Evolutionary conservation across 1,284 basidiomycete genomes (phyloP).

Genomic region (Heterobasidion irregulare): DNA sequence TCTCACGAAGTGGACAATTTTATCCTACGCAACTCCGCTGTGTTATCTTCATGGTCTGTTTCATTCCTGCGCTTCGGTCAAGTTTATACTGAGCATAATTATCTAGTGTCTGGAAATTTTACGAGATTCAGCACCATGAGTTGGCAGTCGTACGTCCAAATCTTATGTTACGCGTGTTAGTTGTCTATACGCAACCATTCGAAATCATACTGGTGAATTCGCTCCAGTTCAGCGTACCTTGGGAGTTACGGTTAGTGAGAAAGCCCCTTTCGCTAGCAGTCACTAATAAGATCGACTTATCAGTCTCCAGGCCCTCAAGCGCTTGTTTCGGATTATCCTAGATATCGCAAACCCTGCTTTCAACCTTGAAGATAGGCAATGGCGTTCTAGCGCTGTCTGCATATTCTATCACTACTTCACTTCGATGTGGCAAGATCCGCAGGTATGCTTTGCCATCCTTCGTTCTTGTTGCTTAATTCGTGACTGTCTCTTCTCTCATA

Average conservation of each 20-base stretch:
- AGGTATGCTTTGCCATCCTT: constrained; percentile 26
- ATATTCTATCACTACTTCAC: constrained; percentile 54
- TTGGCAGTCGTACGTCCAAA: constrained; percentile 42
- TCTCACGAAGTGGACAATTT: constrained; percentile 64
- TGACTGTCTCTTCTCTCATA: constrained; percentile 16
- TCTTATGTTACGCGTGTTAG: constrained; percentile 49
- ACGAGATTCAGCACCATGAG: constrained; percentile 45
- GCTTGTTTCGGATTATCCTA: constrained; percentile 53
- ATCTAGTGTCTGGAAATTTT: constrained; percentile 56
- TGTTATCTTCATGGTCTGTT: constrained; percentile 48
- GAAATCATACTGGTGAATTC: constrained; percentile 34
- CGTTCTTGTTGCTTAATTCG: neutral
- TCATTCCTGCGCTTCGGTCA: neutral
- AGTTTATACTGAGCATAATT: neutral
- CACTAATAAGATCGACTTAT: neutral
- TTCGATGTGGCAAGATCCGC: constrained; percentile 55
- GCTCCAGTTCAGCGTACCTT: constrained; percentile 25
- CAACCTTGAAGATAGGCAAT: constrained; percentile 53
- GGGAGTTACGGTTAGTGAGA: constrained; percentile 38
- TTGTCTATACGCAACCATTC: constrained; percentile 55
- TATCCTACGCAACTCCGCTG: constrained; percentile 47
- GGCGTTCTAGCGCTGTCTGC: constrained; percentile 49
- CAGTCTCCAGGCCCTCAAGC: constrained; percentile 32
- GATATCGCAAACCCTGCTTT: constrained; percentile 57
- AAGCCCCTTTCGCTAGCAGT: neutral